Percentiles rank a stretch among this genome's conserved stretches.
Conservation (phyloP, 805 yeast species). For the Candida cerambycidarum region DNA sequence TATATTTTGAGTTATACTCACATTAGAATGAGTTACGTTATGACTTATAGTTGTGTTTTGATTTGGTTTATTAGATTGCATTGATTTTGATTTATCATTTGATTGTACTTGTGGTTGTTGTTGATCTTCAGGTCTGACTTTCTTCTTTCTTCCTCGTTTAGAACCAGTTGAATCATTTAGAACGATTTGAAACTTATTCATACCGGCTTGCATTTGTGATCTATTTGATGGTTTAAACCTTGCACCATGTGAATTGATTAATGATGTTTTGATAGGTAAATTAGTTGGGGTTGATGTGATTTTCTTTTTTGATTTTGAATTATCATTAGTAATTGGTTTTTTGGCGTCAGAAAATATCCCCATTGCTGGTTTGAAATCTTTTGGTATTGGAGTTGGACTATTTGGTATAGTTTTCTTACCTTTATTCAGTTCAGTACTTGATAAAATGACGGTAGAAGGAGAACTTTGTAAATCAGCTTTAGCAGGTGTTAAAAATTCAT, state of each 20-base stretch:
- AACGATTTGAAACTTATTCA: constrained; percentile 48
- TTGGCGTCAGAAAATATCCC: constrained; percentile 35
- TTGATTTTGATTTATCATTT: not conserved
- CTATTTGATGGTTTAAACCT: constrained; percentile 20
- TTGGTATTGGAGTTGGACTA: constrained; percentile 39
- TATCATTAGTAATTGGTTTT: not conserved
- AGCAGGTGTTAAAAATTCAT: constrained; percentile 33
- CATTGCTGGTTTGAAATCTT: constrained; percentile 33
- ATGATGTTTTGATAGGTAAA: constrained; percentile 9
- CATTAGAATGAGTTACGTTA: not conserved
- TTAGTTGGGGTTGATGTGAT: constrained; percentile 9
- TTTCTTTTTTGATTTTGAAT: constrained; percentile 6
- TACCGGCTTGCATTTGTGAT: constrained; percentile 37
- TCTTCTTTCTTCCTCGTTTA: constrained; percentile 16
- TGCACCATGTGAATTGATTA: constrained; percentile 8
- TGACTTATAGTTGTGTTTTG: not conserved
- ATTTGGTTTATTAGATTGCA: no score
- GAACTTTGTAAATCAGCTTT: constrained; percentile 34
- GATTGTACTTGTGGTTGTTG: no score
- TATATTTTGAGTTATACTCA: not conserved
- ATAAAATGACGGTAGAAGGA: constrained; percentile 44
- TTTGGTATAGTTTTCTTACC: constrained; percentile 20
- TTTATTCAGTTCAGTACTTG: constrained; percentile 25
- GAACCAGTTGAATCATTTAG: constrained; percentile 35
- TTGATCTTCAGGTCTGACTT: not conserved